A percentile compares a stretch with the other conserved stretches of the same genome.
phyloP scores from a whole-genome alignment of 331 rosid species.

The Spiraea crenata region DNA sequence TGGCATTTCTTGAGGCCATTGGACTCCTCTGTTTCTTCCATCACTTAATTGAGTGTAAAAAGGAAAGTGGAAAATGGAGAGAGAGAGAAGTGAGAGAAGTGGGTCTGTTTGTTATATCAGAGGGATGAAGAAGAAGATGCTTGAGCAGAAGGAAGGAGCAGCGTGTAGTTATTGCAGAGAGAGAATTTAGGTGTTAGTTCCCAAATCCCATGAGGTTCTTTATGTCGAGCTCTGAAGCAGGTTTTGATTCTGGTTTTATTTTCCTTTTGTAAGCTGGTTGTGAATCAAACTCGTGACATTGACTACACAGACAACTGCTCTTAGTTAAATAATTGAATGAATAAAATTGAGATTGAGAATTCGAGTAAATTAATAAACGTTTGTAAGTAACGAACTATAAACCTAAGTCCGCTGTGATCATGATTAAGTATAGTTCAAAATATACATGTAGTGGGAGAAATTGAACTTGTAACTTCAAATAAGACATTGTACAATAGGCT shows the following conservation, averaged over 20 bases:
- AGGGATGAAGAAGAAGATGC: conserved; percentile 12
- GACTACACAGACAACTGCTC: no score
- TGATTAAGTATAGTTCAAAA: no score
- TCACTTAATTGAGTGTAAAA: conserved; percentile 37
- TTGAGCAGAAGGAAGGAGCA: conserved; percentile 28
- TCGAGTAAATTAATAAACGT: no score
- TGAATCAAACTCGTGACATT: no score
- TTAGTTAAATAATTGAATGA: no score
- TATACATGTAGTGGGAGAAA: no score
- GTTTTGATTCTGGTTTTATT: conserved; percentile 23
- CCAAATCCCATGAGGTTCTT: conserved; percentile 37
- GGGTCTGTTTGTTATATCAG: conserved; percentile 23
- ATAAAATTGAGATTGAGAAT: no score
- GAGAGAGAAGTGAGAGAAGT: neutral
- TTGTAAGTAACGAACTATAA: no score
- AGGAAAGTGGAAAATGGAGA: conserved; percentile 8
- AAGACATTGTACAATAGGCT: no score
- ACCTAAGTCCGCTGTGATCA: no score
- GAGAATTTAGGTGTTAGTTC: conserved; percentile 40
- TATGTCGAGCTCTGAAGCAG: conserved; percentile 29
- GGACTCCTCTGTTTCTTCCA: conserved; percentile 74
- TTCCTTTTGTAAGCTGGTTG: no score
- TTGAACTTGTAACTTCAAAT: no score
- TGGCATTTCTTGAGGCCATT: conserved; percentile 62
- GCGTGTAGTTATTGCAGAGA: conserved; percentile 36